Evolutionary conservation across 1,139 yeast genomes (phyloP).

Genomic region (Yamadazyma blattariae): DNA sequence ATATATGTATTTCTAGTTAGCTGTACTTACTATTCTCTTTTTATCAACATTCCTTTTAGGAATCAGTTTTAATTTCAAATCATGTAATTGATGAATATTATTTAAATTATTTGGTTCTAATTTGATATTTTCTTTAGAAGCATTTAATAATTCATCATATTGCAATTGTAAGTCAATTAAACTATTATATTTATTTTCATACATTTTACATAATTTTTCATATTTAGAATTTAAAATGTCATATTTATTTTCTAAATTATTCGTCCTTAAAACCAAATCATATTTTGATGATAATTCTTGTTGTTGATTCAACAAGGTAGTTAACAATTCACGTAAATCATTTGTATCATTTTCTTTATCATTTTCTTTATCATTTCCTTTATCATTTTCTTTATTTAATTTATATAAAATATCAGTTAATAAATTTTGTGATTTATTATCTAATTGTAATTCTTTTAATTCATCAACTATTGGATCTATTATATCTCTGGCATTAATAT

Average conservation of each 20-base stretch:
- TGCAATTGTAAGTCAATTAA: constrained; percentile 22
- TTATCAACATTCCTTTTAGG: constrained; percentile 8
- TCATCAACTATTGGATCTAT: constrained; percentile 26
- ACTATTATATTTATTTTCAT: constrained; percentile 25
- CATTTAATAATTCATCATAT: constrained; percentile 20
- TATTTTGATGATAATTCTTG: neutral
- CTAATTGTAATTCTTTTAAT: constrained; percentile 22
- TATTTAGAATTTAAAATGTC: constrained; percentile 19
- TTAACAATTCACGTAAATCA: constrained; percentile 1
- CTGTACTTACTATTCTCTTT: constrained; percentile 35
- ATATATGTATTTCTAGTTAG: constrained; percentile 1
- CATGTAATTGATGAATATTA: constrained; percentile 31
- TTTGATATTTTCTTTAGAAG: constrained; percentile 7
- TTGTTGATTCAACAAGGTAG: constrained; percentile 1
- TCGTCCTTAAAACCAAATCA: neutral
- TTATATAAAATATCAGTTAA: constrained; percentile 19
- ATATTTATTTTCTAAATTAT: constrained; percentile 4
- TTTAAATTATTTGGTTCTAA: constrained; percentile 13
- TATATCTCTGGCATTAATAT: constrained; percentile 17
- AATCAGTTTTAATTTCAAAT: constrained; percentile 20
- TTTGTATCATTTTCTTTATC: neutral
- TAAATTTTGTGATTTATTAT: constrained; percentile 16
- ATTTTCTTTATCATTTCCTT: neutral
- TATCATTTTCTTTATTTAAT: constrained; percentile 4
- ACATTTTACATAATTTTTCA: constrained; percentile 20